Evolutionary conservation across 495 filamentous ascomycete genomes (phyloP).

Genomic region (Neurospora cerealis): DNA sequence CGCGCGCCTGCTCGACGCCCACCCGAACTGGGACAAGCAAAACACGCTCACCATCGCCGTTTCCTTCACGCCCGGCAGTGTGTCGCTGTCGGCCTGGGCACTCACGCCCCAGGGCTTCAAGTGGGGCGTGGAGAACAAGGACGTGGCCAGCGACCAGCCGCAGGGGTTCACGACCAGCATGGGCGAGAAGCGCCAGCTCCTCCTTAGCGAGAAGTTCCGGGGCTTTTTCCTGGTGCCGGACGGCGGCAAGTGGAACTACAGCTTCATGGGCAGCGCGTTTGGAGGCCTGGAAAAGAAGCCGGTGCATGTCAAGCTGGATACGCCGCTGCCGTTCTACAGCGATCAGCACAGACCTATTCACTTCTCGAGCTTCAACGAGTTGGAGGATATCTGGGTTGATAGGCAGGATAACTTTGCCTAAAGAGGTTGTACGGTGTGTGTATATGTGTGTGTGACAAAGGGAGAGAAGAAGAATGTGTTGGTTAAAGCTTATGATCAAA

Average conservation of each 20-base stretch:
- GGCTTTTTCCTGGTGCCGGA: slow-evolving; percentile 96
- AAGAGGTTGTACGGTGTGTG: slow-evolving; percentile 1
- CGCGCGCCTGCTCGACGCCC: slow-evolving; percentile 73
- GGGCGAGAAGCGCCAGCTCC: slow-evolving; percentile 90
- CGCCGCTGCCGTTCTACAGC: slow-evolving; percentile 82
- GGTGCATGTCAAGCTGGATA: slow-evolving; percentile 87
- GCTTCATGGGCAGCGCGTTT: slow-evolving; percentile 90
- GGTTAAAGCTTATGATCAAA: background rate
- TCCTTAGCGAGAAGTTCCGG: slow-evolving; percentile 83
- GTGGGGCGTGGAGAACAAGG: slow-evolving; percentile 96
- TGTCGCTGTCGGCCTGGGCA: slow-evolving; percentile 86
- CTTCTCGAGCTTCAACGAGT: slow-evolving; percentile 86
- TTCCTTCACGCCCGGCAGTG: slow-evolving; percentile 96
- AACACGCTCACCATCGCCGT: slow-evolving; percentile 87
- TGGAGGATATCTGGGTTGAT: slow-evolving; percentile 87
- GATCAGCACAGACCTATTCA: slow-evolving; percentile 88
- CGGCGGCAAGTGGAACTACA: slow-evolving; percentile 90
- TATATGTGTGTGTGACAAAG: background rate
- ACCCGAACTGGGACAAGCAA: slow-evolving; percentile 85
- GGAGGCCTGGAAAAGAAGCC: slow-evolving; percentile 78
- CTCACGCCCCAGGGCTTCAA: slow-evolving; percentile 88
- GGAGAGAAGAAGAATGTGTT: background rate
- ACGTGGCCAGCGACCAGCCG: slow-evolving; percentile 81
- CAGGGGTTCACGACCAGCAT: slow-evolving; percentile 86
- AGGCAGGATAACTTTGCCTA: slow-evolving; percentile 79